Evolutionary conservation across 768 basidiomycete genomes (phyloP).

Genomic region (Dioszegia aurantiaca): DNA sequence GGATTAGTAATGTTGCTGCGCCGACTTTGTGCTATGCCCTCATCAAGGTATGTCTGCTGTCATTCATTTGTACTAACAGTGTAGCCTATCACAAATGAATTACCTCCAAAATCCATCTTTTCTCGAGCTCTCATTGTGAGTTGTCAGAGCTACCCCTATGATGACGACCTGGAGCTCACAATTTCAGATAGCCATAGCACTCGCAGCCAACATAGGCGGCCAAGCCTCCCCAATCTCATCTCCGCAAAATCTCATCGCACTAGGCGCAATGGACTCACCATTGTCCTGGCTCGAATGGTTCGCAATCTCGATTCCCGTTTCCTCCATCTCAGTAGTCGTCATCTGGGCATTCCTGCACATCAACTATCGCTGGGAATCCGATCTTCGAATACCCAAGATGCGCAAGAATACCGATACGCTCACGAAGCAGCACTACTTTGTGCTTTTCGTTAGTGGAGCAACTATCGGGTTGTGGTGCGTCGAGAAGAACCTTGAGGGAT

Average conservation of each 20-base stretch:
- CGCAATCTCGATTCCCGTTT: slow-evolving; percentile 86
- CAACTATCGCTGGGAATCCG: slow-evolving; percentile 67
- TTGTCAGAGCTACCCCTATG: slow-evolving; percentile 13
- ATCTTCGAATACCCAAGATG: slow-evolving; percentile 77
- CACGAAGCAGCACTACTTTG: slow-evolving; percentile 83
- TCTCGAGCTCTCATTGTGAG: slow-evolving; percentile 87
- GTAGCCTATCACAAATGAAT: slow-evolving; percentile 87
- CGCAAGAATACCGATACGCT: slow-evolving; percentile 78
- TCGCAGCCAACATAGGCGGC: slow-evolving; percentile 97
- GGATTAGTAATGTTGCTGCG: slow-evolving; percentile 99
- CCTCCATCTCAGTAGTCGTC: slow-evolving; percentile 74
- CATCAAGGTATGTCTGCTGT: slow-evolving; percentile 65
- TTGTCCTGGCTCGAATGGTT: slow-evolving; percentile 93
- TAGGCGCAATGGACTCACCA: slow-evolving; percentile 77
- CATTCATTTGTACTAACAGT: background rate
- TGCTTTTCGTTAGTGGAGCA: slow-evolving; percentile 71
- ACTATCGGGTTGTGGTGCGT: slow-evolving; percentile 91
- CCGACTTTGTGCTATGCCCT: slow-evolving; percentile 95
- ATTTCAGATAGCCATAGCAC: slow-evolving; percentile 83
- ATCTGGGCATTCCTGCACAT: slow-evolving; percentile 88
- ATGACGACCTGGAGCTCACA: background rate
- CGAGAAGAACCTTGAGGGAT: slow-evolving; percentile 69
- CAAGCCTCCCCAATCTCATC: slow-evolving; percentile 97
- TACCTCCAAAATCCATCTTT: slow-evolving; percentile 81
- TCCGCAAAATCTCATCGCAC: slow-evolving; percentile 92